phyloP scores from a whole-genome alignment of 2,329 filamentous ascomycete species.

The Aaosphaeria pasadenensis region DNA sequence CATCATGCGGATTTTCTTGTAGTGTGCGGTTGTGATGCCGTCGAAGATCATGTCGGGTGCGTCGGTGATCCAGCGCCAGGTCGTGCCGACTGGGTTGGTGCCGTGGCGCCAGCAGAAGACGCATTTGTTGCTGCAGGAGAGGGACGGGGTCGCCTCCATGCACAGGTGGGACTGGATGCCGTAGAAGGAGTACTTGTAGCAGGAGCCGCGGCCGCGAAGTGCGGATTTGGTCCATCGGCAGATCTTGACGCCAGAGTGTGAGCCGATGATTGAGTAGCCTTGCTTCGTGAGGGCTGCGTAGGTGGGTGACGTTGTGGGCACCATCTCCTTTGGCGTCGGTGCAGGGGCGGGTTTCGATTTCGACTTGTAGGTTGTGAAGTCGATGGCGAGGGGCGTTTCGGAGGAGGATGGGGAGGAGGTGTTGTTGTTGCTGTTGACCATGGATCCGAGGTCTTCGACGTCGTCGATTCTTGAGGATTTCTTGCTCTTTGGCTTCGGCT shows the following conservation, averaged over 20 bases:
- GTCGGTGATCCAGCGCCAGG: slow-evolving; percentile 95
- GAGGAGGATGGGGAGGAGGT: slow-evolving; percentile 15
- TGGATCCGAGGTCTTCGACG: slow-evolving; percentile 76
- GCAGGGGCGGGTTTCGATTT: slow-evolving; percentile 48
- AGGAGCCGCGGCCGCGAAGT: slow-evolving; percentile 86
- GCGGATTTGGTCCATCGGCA: slow-evolving; percentile 99
- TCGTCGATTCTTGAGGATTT: slow-evolving; percentile 60
- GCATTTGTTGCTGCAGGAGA: slow-evolving; percentile 97
- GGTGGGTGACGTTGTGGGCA: slow-evolving; percentile 84
- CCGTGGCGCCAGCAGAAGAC: slow-evolving; percentile 99
- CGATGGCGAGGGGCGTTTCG: slow-evolving; percentile 65
- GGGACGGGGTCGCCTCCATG: slow-evolving; percentile 95
- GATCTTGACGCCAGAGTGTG: slow-evolving; percentile 94
- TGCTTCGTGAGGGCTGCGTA: slow-evolving; percentile 90
- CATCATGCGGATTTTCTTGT: slow-evolving; percentile 97
- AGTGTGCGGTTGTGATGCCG: slow-evolving; percentile 87
- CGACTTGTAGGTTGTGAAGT: slow-evolving; percentile 75
- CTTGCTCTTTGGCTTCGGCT: slow-evolving; percentile 38
- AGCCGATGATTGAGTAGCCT: slow-evolving; percentile 92
- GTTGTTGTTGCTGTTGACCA: slow-evolving; percentile 44
- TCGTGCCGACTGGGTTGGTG: slow-evolving; percentile 94
- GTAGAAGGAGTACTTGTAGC: slow-evolving; percentile 98
- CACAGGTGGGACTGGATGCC: slow-evolving; percentile 95
- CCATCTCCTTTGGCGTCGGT: slow-evolving; percentile 76
- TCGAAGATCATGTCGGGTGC: slow-evolving; percentile 85